Percentiles rank a stretch among this genome's conserved stretches.
Evolutionary conservation across 192 early-diverging fungal species (phyloP).

Genomic region (Rhizophagus sp.): DNA sequence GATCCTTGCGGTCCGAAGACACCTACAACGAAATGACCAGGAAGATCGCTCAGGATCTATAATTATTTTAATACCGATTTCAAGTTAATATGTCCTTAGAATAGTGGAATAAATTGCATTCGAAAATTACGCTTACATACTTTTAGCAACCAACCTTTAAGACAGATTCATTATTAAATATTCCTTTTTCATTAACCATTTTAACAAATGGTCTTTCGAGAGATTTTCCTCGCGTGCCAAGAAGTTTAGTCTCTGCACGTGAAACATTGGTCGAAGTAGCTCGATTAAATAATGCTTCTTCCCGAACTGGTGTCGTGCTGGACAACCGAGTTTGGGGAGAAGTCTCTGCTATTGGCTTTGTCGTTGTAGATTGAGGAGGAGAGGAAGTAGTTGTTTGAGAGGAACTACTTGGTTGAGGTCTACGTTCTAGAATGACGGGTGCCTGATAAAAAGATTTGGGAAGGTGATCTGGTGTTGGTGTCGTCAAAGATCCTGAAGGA

Average conservation of each 20-base stretch:
- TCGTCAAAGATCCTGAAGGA: constrained; percentile 11
- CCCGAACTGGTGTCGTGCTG: not conserved
- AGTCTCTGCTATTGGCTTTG: not conserved
- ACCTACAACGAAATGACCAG: constrained; percentile 67
- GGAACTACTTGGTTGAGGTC: not conserved
- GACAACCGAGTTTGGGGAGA: not conserved
- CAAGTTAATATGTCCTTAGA: not conserved
- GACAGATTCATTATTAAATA: constrained; percentile 23
- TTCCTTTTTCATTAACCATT: constrained; percentile 28
- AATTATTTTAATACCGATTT: not conserved
- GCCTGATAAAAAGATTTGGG: constrained; percentile 28
- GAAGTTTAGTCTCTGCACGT: constrained; percentile 10
- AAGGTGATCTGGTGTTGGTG: constrained; percentile 25
- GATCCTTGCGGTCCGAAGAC: constrained; percentile 61
- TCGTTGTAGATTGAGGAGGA: not conserved
- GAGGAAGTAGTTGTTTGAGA: not conserved
- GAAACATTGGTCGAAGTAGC: not conserved
- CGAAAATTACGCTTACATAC: not conserved
- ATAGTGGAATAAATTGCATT: not conserved
- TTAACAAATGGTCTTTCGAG: constrained; percentile 24
- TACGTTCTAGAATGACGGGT: constrained; percentile 29
- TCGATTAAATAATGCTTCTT: not conserved
- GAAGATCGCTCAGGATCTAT: constrained; percentile 49
- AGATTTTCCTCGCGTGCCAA: not conserved
- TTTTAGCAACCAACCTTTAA: constrained; percentile 13